Conservation (phyloP, 495 filamentous ascomycete species). For the Penicillium ochrochloron region DNA sequence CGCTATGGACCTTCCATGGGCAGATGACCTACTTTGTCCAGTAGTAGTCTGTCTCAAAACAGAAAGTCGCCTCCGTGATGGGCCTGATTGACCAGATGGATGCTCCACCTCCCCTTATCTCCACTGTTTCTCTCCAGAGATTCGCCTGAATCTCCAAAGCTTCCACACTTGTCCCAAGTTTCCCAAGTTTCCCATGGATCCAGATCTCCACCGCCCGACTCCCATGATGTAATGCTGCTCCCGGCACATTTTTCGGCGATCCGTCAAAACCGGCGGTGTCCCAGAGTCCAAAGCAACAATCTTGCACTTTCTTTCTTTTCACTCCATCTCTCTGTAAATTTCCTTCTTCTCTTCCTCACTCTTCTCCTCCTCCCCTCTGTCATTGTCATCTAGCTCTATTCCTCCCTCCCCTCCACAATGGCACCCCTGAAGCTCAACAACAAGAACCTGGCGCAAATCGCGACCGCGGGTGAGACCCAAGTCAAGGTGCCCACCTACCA, state of each 20-base stretch:
- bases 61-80: slow-evolving; percentile 11
- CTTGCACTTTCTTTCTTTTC: not conserved
- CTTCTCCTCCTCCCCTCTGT: not conserved
- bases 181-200: slow-evolving; percentile 9
- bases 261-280: slow-evolving; percentile 15
- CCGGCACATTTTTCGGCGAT: slow-evolving; percentile 9
- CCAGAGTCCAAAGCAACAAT: not conserved
- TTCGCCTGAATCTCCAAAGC: slow-evolving; percentile 4
- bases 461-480: slow-evolving; percentile 29
- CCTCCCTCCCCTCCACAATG: slow-evolving; percentile 30
- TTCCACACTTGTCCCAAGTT: not conserved
- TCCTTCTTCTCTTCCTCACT: not conserved
- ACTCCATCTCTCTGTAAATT: not conserved
- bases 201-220: slow-evolving; percentile 3
- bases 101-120: slow-evolving; percentile 11
- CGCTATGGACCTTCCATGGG: not conserved
- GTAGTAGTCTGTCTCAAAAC: not conserved
- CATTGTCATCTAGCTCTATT: slow-evolving; percentile 2
- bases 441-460: slow-evolving; percentile 45
- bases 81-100: not conserved
- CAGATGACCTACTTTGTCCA: not conserved
- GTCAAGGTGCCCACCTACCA: slow-evolving; percentile 43
- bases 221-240: slow-evolving; percentile 17
- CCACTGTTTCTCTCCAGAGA: slow-evolving; percentile 1
- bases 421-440: slow-evolving; percentile 46